Evolutionary conservation across 78 protist genomes (phyloP), one percentile per base, ranked within the genome.

Genomic region (Tieghemostelium lacteum): DNA sequence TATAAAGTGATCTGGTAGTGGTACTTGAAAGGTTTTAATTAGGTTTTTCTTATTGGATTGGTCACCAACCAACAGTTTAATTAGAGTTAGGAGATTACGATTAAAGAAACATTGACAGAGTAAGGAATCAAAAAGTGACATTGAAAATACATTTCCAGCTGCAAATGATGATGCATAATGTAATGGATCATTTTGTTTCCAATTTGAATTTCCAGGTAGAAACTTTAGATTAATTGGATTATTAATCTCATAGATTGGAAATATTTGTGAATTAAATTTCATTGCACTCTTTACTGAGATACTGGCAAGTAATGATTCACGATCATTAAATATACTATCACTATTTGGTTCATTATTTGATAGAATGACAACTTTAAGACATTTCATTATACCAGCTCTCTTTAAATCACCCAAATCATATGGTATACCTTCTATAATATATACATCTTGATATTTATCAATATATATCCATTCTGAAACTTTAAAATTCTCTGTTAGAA

Each of bases 51-150:
- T 58, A 22, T 12, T 17, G 26, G 37, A 31, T 39, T 37, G 20
- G 0, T 67, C 73, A n/a, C 80, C 76, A 42, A 83, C 91, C 49
- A 83, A 69, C 3, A 58, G 34, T 26, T 62, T 42, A 7, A 83
- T 6, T 17, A 83, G 36, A 3, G 78, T 20, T 4, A 83, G n/a
- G 3, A 83, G 24, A 45, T 83, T 76, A 33, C 62, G 91, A 69
- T 83, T 83, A 33, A 83, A 83, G 40, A 69, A 83, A 40, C 91
- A 69, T 69, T 83, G 91, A 14, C 91, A 66, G 26, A 83, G 22
- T 28, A 83, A n/a, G 69, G 78, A 58, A 33, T 83, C 91, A 50
- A 83, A 83, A 20, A 69, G 63, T 20, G 76, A 57, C 40, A 60
- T 66, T 20, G 65, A 42, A 36, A 83, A 83, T 20, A 83, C 91